Evolutionary conservation across 768 basidiomycete genomes (phyloP), one percentile per base, ranked within the genome.

Genomic region (Polyporus arcularius): DNA sequence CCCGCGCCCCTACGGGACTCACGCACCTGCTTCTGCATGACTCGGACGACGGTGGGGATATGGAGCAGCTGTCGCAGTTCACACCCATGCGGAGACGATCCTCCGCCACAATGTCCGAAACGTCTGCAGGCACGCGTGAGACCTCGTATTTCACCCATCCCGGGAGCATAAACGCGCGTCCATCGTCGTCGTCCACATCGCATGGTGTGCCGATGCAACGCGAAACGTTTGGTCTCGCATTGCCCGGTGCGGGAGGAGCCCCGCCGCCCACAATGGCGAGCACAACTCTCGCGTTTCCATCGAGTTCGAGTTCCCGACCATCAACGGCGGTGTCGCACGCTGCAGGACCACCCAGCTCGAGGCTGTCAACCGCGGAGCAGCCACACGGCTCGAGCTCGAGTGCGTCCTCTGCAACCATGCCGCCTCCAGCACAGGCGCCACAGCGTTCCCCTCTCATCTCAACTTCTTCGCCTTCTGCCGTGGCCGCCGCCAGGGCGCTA

Each of bases 21-120:
- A 77, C 78, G 0, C 79, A 79, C 62, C 66, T 79, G 21, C 65
- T 79, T 5, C 68, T 73, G 35, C 71, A 68, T 8, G 65, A 69
- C 28, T 53, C 66, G 50, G 58, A 62, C 58, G 61, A 60, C 47
- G 15, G 40, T 39, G 58, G 46, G 32, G 73, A 75, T 40, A 60
- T 70, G 55, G 70, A 72, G 63, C 66, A 68, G 53, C 67, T 70
- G 58, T 60, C 70, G 38, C 71, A 78, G 55, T 51, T 63, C 11
- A 60, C 65, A 2, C 67, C 70, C 11, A 60, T 69, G 9, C 68
- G 69, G 52, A 59, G 70, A 40, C 56, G 68, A 43, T 64, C 68
- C 49, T 62, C 70, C 42, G 61, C 70, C 58, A 58, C 60, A 57
- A 48, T 60, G 35, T 52, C 62, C 35, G 56, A 59, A 16, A 16